A percentile compares a stretch with the other conserved stretches of the same genome.
Conservation (phyloP, 2,329 filamentous ascomycete genomes). For the Macrophomina phaseolina region DNA sequence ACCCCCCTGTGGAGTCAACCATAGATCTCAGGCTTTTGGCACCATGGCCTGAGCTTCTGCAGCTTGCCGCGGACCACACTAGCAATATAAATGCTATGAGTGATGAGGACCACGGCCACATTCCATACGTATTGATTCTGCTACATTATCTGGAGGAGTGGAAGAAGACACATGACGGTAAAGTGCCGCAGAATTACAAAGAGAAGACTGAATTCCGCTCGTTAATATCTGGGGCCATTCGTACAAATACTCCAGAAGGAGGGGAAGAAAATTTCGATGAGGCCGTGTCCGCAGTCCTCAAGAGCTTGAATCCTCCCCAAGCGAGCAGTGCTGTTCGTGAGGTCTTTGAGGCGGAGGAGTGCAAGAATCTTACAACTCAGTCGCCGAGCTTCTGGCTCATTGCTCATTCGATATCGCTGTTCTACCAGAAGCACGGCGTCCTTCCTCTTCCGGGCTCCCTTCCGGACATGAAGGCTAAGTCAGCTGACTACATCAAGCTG, state of each 20-base stretch:
- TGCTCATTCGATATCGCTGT: conserved; percentile 76
- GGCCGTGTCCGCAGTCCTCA: conserved; percentile 83
- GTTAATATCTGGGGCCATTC: conserved; percentile 68
- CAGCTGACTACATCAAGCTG: conserved; percentile 83
- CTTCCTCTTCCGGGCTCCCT: conserved; percentile 86
- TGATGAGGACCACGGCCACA: conserved; percentile 85
- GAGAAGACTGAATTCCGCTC: conserved; percentile 86
- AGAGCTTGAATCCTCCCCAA: conserved; percentile 74
- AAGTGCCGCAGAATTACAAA: conserved; percentile 74
- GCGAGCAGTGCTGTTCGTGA: conserved; percentile 74
- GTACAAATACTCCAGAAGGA: conserved; percentile 77
- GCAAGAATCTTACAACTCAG: conserved; percentile 50
- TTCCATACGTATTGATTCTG: conserved; percentile 84
- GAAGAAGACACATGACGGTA: conserved; percentile 73
- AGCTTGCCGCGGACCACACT: conserved; percentile 71
- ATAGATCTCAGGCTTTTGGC: conserved; percentile 82
- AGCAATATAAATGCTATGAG: conserved; percentile 71
- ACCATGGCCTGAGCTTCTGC: conserved; percentile 82
- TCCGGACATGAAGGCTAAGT: conserved; percentile 97
- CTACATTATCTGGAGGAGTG: conserved; percentile 82
- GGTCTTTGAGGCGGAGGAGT: conserved; percentile 75
- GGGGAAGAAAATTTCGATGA: conserved; percentile 98
- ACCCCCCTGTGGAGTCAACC: conserved; percentile 84
- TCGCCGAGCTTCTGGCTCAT: conserved; percentile 86
- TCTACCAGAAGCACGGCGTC: conserved; percentile 73